Percentiles rank a stretch among this genome's conserved stretches.
Conservation (phyloP, 345 rosid species). For the Melaleuca quinquenervia region DNA sequence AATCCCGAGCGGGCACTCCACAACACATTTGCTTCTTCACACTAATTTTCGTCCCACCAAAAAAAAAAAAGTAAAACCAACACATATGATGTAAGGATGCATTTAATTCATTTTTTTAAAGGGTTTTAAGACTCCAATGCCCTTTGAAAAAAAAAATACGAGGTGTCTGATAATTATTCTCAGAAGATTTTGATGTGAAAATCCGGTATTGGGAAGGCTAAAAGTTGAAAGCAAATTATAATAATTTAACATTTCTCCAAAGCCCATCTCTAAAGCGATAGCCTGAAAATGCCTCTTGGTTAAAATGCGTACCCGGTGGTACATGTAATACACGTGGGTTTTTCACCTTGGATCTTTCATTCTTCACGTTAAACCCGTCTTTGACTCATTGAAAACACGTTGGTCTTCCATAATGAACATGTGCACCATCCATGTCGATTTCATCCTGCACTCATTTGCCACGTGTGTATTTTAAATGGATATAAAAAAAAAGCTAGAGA, state of each 20-base stretch:
- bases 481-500: fast-evolving
- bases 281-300: too few relatives aligned
- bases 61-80: not conserved
- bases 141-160: too few relatives aligned
- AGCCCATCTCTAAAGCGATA: too few relatives aligned
- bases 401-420: not conserved
- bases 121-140: too few relatives aligned
- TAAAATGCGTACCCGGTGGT: not conserved
- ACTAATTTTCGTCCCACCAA: not conserved
- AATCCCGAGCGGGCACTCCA: not conserved
- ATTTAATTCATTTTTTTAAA: too few relatives aligned
- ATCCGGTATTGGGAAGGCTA: too few relatives aligned
- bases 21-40: not conserved
- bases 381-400: not conserved
- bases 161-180: too few relatives aligned
- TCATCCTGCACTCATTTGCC: fast-evolving
- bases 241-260: too few relatives aligned
- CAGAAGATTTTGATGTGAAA: too few relatives aligned
- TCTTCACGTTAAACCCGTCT: fast-evolving
- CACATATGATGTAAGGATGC: fast-evolving
- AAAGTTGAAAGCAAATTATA: too few relatives aligned
- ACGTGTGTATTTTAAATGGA: not conserved
- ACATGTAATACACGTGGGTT: fast-evolving
- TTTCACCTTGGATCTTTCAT: not conserved
- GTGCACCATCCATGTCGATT: not conserved